Evolutionary conservation across 1,284 basidiomycete species (phyloP).

Genomic region (Inonotus hispidus): DNA sequence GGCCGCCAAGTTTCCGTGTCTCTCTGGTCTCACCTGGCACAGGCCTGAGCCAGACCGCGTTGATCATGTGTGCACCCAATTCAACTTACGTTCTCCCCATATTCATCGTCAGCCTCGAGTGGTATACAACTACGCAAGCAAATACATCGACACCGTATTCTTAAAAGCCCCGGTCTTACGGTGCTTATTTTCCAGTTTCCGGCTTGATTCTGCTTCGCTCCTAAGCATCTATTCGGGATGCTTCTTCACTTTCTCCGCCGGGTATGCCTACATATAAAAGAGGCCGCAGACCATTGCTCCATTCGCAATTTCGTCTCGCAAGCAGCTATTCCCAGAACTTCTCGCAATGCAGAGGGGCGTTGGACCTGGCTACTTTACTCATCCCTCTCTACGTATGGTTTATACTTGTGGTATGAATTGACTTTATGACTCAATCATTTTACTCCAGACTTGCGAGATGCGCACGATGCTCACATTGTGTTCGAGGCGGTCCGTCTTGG

Average conservation of each 20-base stretch:
- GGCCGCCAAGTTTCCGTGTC: slow-evolving; percentile 10
- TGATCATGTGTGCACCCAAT: slow-evolving; percentile 2
- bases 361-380: slow-evolving; percentile 31
- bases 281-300: background rate
- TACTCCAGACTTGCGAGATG: slow-evolving; percentile 59
- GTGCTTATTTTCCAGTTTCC: slow-evolving; percentile 12
- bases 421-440: slow-evolving; percentile 18
- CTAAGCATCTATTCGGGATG: background rate
- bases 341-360: slow-evolving; percentile 3
- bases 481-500: slow-evolving; percentile 71
- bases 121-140: background rate
- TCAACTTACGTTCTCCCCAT: background rate
- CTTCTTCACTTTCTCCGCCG: slow-evolving; percentile 14
- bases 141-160: background rate
- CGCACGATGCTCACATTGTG: slow-evolving; percentile 53
- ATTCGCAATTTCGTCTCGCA: background rate
- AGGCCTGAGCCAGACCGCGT: background rate
- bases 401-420: background rate
- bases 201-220: slow-evolving; percentile 10
- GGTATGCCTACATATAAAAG: slow-evolving; percentile 2
- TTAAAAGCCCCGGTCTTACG: slow-evolving; percentile 11
- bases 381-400: slow-evolving; percentile 52
- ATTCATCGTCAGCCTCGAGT: background rate
- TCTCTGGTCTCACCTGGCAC: slow-evolving; percentile 1
- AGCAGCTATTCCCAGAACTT: background rate